Base-by-base conservation (phyloP, 176 grass and related monocot species). In the Olyra latifolia region DNA sequence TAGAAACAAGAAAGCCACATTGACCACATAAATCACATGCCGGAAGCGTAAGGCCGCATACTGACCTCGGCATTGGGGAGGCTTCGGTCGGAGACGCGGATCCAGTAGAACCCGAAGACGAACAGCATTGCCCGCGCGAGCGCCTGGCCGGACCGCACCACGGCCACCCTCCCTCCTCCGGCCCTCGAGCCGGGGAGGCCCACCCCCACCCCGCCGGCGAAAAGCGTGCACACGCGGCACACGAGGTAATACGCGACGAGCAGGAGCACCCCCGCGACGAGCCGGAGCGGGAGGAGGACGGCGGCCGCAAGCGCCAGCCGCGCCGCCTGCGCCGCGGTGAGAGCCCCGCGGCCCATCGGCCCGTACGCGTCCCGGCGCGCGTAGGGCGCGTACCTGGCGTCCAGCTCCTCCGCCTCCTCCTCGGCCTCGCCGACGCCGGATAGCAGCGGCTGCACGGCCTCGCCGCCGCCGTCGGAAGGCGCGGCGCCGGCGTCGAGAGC, bases 41-140 rank as follows among this genome's bases (percentile, higher is more conserved):
- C 23, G 32, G 22, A 24, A 41, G 58, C 8, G 69, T 14, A 75
- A 60, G 14, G 8, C 32, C 5, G 55, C 64, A 41, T 49, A 57
- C 80, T 32, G 41, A 97, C 88, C 83, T 88, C 79, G 12, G 48
- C 73, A 60, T 59, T 69, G 25, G 60, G 66, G 27, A 67, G 6
- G 28, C 91, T 43, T 28, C 66, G 75, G 78, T 79, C 71, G 9
- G 75, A 72, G 23, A 88, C 82, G 43, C 22, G 71, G 76, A 97
- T 97, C 94, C 94, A 92, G 87, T 94, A 94, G 72, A 97, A 97
- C 6, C 94, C 94, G 29, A 97, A 94, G 19, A 91, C 87, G 56
- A 97, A 97, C 2, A 97, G 87, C 91, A 97, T 92, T 16, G 82
- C 84, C 41, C 94, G 78, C 66, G 95, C n/a, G 79, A 83, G 62